A percentile compares a stretch with the other conserved stretches of the same genome.
These are phyloP conservation scores for Tilletia horrida DNA, from an alignment of 1,284 basidiomycete genomes.

Conservation along the genomic window DNA sequence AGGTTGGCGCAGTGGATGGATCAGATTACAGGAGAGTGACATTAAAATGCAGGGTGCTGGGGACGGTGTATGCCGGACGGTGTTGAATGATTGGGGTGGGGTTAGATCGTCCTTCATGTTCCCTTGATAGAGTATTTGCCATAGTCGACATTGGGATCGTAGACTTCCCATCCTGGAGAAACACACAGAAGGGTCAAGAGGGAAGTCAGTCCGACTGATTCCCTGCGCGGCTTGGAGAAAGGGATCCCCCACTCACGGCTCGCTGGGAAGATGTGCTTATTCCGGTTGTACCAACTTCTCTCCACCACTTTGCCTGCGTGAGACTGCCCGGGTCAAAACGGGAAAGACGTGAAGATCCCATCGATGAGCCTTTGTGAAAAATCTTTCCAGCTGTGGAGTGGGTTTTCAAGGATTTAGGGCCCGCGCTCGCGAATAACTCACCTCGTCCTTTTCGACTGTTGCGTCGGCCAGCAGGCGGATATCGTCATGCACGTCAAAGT, in stretches of 20 bases:
- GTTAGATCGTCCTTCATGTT: not conserved
- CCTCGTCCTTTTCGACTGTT: conserved; percentile 90
- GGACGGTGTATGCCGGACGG: no score
- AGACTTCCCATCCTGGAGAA: conserved; percentile 42
- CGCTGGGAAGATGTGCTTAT: conserved; percentile 96
- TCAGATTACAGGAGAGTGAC: no score
- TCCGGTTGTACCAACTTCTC: conserved; percentile 88
- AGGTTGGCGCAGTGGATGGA: no score
- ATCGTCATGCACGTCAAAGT: conserved; percentile 98
- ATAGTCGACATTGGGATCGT: conserved; percentile 45
- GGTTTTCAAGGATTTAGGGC: no score
- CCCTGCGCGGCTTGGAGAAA: not conserved
- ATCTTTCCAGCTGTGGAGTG: no score
- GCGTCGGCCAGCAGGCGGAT: conserved; percentile 92
- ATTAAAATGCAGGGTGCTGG: no score
- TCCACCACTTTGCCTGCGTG: conserved; percentile 98
- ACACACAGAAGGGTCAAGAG: not conserved
- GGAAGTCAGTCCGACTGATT: conserved; percentile 1
- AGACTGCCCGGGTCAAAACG: no score
- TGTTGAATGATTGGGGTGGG: no score
- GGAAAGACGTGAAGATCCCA: no score
- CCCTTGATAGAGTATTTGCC: conserved; percentile 44
- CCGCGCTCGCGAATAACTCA: no score
- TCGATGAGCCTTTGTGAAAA: no score
- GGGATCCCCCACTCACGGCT: conserved; percentile 29